These are phyloP conservation scores for Metschnikowia colocasiae DNA, from an alignment of 805 yeast species.

Conservation along the genomic window DNA sequence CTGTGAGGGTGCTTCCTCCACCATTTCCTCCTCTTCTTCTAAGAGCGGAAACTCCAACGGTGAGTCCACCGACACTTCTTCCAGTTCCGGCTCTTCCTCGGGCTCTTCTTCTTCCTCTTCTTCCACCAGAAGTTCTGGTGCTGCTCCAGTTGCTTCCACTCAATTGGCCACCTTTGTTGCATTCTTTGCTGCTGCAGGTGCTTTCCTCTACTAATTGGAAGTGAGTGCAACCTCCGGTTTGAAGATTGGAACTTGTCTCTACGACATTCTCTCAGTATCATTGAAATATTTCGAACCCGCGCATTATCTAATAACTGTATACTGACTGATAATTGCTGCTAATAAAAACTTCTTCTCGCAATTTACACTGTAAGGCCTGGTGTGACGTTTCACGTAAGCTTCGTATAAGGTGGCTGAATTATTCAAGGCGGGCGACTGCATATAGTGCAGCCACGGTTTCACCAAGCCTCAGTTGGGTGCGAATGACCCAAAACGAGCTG, in stretches of 20 bases:
- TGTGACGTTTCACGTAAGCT: neutral
- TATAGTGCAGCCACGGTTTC: neutral
- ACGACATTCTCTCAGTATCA: conserved; percentile 7
- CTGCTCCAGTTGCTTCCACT: conserved; percentile 22
- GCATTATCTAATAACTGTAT: conserved; percentile 2
- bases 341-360: neutral
- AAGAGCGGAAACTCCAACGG: conserved; percentile 27
- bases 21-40: conserved; percentile 44
- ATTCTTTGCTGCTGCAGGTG: conserved; percentile 37
- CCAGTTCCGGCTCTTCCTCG: conserved; percentile 20
- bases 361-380: too few species aligned
- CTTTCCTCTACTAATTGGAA: conserved; percentile 28
- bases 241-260: neutral
- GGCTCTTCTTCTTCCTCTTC: conserved; percentile 22
- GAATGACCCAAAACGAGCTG: conserved; percentile 3
- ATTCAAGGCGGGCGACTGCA: neutral
- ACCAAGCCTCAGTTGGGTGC: neutral
- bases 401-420: neutral
- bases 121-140: conserved; percentile 24
- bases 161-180: conserved; percentile 29
- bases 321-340: neutral
- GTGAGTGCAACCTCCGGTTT: neutral
- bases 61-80: conserved; percentile 25
- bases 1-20: conserved; percentile 48
- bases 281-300: conserved; percentile 6